These are phyloP conservation scores for Botrytis elliptica DNA, from an alignment of 2,329 filamentous ascomycete genomes.

Conservation along the genomic window DNA sequence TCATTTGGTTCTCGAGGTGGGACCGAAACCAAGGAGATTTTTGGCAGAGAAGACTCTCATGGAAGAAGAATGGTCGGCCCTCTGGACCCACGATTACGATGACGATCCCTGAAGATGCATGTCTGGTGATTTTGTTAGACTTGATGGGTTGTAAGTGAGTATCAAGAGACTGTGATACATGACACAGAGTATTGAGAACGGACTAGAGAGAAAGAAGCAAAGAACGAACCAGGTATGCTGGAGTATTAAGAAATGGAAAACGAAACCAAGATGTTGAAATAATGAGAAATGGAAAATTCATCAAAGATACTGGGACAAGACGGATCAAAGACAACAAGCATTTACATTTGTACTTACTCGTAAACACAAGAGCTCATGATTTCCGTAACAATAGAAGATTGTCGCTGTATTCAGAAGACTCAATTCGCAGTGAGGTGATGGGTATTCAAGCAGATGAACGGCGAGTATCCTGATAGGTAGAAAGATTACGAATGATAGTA, in stretches of 20 bases:
- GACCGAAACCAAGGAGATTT: conserved; percentile 4
- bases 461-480: too few species aligned
- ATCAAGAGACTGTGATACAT: neutral
- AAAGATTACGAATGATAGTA: neutral
- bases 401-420: neutral
- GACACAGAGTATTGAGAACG: neutral
- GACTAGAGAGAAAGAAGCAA: too few species aligned
- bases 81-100: neutral
- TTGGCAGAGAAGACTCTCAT: conserved; percentile 3
- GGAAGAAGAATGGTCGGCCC: neutral
- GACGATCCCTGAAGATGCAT: neutral
- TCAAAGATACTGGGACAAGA: neutral
- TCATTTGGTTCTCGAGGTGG: neutral
- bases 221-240: too few species aligned
- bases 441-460: neutral
- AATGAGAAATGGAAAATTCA: neutral
- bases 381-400: neutral
- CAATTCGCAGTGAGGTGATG: neutral
- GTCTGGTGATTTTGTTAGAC: neutral
- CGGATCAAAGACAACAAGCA: neutral
- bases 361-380: neutral
- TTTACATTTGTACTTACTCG: neutral
- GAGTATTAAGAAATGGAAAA: neutral
- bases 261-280: neutral
- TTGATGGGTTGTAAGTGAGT: too few species aligned